Evolutionary conservation across 2,329 filamentous ascomycete genomes (phyloP).

Genomic region (Penicillium sp.): DNA sequence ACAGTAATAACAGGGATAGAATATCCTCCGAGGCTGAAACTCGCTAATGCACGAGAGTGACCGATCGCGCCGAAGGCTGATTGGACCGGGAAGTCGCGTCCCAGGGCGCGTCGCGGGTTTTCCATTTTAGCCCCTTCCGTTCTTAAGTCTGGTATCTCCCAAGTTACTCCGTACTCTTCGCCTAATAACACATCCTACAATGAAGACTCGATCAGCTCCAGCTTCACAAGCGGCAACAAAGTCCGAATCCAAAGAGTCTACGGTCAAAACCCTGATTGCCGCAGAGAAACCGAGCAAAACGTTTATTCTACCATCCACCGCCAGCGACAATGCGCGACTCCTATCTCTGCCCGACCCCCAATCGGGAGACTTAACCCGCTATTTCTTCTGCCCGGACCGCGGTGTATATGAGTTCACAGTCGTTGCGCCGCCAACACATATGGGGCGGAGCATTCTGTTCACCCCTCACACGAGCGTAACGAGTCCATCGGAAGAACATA

Average conservation of each 20-base stretch:
- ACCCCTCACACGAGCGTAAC: conserved; percentile 27
- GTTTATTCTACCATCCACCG: conserved; percentile 55
- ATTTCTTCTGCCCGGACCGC: conserved; percentile 56
- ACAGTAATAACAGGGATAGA: too few relatives aligned
- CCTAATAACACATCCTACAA: conserved; percentile 7
- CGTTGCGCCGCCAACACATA: conserved; percentile 50
- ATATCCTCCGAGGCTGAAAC: conserved; percentile 8
- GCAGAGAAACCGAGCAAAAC: conserved; percentile 44
- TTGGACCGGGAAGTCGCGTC: conserved; percentile 24
- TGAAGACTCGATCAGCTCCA: conserved; percentile 32
- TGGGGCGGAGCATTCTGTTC: conserved; percentile 55
- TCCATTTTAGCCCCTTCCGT: conserved; percentile 10
- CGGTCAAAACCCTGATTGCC: conserved; percentile 20
- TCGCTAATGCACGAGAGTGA: conserved; percentile 18
- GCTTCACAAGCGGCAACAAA: conserved; percentile 8
- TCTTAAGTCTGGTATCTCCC: conserved; percentile 8
- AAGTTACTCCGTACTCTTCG: neutral
- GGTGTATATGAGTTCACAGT: conserved; percentile 61
- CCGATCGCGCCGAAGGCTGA: conserved; percentile 23
- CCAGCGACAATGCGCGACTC: conserved; percentile 53
- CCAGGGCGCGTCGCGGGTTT: conserved; percentile 28
- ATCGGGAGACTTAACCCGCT: conserved; percentile 48
- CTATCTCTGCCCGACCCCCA: conserved; percentile 55
- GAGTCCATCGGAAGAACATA: conserved; percentile 11
- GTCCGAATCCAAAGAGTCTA: conserved; percentile 19